These are phyloP conservation scores for Globisporangium alternatum DNA, from an alignment of 352 stramenopile species.

Conservation along the genomic window DNA sequence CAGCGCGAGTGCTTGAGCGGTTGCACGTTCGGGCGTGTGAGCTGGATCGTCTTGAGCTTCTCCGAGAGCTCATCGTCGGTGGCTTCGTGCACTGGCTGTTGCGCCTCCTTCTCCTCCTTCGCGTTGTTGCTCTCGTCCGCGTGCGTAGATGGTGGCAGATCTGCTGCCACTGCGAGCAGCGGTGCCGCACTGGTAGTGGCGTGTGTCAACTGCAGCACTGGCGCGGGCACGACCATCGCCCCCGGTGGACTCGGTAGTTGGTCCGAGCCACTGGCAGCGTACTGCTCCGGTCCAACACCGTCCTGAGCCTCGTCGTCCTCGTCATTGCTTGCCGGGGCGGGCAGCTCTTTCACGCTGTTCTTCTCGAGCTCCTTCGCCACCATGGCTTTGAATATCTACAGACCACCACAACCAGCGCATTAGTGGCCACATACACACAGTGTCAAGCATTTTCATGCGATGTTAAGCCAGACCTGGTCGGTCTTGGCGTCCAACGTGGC, in stretches of 20 bases:
- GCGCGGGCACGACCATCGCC: constrained; percentile 10
- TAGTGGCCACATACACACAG: neutral
- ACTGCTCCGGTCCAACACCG: constrained; percentile 3
- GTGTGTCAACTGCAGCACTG: neutral
- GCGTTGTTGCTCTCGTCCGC: neutral
- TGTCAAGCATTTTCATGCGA: neutral
- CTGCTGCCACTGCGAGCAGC: neutral
- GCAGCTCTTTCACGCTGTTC: constrained; percentile 29
- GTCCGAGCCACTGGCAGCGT: neutral
- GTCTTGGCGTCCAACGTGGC: constrained; percentile 40
- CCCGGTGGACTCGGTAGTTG: constrained; percentile 6
- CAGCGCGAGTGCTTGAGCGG: constrained; percentile 43
- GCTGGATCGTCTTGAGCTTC: constrained; percentile 66
- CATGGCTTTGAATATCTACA: constrained; percentile 57
- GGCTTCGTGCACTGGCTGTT: constrained; percentile 23
- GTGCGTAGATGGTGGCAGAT: neutral
- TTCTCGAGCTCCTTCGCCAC: constrained; percentile 45
- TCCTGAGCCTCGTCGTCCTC: constrained; percentile 5
- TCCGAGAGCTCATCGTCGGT: constrained; percentile 55
- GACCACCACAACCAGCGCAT: neutral
- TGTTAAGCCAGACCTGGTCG: constrained; percentile 29
- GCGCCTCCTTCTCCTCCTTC: constrained; percentile 8
- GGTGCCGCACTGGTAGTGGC: neutral
- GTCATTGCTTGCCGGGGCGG: constrained; percentile 13
- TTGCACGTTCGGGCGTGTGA: constrained; percentile 53